These are phyloP conservation scores for Pyracantha coccinea DNA, from an alignment of 331 rosid species.

Conservation along the genomic window DNA sequence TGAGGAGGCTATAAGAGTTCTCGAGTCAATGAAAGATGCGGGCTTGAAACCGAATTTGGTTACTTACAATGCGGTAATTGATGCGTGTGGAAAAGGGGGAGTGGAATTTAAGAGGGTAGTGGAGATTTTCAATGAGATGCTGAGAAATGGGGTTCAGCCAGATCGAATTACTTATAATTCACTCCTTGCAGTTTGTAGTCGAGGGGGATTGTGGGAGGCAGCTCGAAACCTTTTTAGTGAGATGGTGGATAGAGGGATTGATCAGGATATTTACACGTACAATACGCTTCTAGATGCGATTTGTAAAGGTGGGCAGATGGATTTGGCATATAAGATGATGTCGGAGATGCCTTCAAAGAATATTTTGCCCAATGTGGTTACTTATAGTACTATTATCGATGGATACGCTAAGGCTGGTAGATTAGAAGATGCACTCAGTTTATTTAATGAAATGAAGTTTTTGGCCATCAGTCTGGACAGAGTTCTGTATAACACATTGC, in stretches of 20 bases:
- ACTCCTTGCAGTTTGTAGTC: constrained; percentile 63
- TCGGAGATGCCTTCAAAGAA: constrained; percentile 62
- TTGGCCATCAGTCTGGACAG: constrained; percentile 57
- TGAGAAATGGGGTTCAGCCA: constrained; percentile 44
- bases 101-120: constrained; percentile 55
- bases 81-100: constrained; percentile 82
- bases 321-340: constrained; percentile 58
- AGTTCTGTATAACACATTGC: constrained; percentile 76
- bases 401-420: constrained; percentile 77
- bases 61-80: constrained; percentile 81
- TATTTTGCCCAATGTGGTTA: constrained; percentile 74
- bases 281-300: constrained; percentile 78
- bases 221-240: constrained; percentile 55
- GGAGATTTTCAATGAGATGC: constrained; percentile 68
- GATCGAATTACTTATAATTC: constrained; percentile 86
- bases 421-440: constrained; percentile 64
- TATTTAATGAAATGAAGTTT: constrained; percentile 64
- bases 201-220: constrained; percentile 77
- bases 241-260: constrained; percentile 60
- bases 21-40: constrained; percentile 45
- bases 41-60: constrained; percentile 81
- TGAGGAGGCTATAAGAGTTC: constrained; percentile 44
- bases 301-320: constrained; percentile 84
- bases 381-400: constrained; percentile 85
- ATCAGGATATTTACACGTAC: constrained; percentile 69